Evolutionary conservation across 2,329 filamentous ascomycete species (phyloP), one percentile per base, ranked within the genome.

Genomic region (Colletotrichum coccodes): DNA sequence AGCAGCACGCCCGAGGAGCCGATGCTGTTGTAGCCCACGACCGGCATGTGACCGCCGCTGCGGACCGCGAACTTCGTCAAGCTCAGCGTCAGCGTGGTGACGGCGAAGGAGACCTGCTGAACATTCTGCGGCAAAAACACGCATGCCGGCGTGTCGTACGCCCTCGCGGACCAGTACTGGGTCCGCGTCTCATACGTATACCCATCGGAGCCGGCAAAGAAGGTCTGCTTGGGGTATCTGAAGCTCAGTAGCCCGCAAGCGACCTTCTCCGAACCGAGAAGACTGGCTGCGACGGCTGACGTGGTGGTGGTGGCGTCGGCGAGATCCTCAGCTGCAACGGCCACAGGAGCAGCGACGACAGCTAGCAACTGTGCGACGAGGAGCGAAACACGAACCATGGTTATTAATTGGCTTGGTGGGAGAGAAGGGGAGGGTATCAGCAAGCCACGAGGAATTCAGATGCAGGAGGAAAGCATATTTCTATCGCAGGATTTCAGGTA

Each of bases 1-100:
- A 85, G 76, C 1, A 77, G 71, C 47, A 78, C 72, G n/a, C 77
- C 74, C 16, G 68, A 61, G 12, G 73, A 72, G 42, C 75, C 71
- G 42, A 75, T 75, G 64, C 73, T 76, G 40, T 73, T 75, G 53
- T 68, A 73, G 53, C 76, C 73, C 2, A 73, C 69, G 3, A 75
- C 73, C 11, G 74, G 75, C 68, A 75, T 77, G 42, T 78, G 75
- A 11, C 76, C 76, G 23, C 76, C 76, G 44, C 76, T 73, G 18
- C 74, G 72, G 57, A 77, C 57, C 1, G 75, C 72, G 53, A 77
- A 78, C 4, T 34, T 38, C 14, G 54, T 65, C 44, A 58, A 26
- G 53, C 72, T 72, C 34, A 71, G 44, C 2, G 71, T 71, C 11
- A 76, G 68, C 18, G 73, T 76, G 26, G 69, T 71, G 26, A 76